These are phyloP conservation scores for Peniophora sp. DNA, from an alignment of 1,284 basidiomycete species.

Conservation along the genomic window DNA sequence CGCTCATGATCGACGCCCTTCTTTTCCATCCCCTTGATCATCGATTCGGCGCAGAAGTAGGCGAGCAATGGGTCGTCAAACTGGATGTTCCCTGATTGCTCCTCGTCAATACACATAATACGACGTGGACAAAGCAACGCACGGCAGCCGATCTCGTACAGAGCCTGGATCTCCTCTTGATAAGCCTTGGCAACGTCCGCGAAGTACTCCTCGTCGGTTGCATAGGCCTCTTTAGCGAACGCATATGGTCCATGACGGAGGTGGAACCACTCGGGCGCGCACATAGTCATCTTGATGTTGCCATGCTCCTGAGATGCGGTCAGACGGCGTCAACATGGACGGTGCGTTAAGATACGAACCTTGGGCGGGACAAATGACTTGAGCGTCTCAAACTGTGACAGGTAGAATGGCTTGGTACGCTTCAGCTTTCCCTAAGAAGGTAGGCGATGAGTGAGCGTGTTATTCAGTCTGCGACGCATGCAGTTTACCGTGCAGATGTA, in stretches of 20 bases:
- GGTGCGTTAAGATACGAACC: conserved; percentile 20
- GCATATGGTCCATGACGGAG: conserved; percentile 60
- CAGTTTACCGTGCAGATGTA: conserved; percentile 40
- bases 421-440: conserved; percentile 50
- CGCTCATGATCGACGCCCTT: conserved; percentile 54
- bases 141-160: conserved; percentile 71
- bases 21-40: conserved; percentile 56
- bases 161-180: conserved; percentile 60
- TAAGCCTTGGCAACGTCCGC: conserved; percentile 66
- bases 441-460: conserved; percentile 2
- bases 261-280: conserved; percentile 72
- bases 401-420: conserved; percentile 54
- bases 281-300: conserved; percentile 69
- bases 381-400: conserved; percentile 55
- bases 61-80: conserved; percentile 69
- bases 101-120: not conserved
- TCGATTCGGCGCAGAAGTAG: conserved; percentile 56
- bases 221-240: conserved; percentile 53
- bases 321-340: not conserved
- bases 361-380: conserved; percentile 47
- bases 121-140: conserved; percentile 17
- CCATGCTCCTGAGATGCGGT: conserved; percentile 43
- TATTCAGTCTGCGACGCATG: not conserved
- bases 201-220: conserved; percentile 65
- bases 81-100: conserved; percentile 53